Evolutionary conservation across 352 stramenopile genomes (phyloP), one percentile per base, ranked within the genome.

Genomic region (Peronosclerospora sorghi): DNA sequence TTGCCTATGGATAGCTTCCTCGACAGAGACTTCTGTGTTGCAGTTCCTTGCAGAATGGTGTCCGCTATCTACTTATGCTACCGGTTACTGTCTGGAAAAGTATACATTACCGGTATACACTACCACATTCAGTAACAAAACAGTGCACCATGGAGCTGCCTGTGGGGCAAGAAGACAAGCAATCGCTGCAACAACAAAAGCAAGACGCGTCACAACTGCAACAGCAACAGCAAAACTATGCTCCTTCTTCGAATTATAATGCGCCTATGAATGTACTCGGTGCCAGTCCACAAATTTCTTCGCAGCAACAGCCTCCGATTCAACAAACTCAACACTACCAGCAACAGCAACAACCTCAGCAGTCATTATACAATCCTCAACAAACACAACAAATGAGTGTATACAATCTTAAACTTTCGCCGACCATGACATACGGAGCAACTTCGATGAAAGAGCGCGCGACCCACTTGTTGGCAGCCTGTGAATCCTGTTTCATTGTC

Each of bases 401-500:
- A n/a, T 69, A 59, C 44, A 52, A n/a, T 14, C 41, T 46, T 14
- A 56, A 59, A 18, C 20, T 52, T 13, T 37, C 56, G 1, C 9
- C 45, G 4, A n/a, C 52, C 2, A 51, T 61, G 48, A n/a, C 47
- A 5, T 67, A 62, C 17, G 47, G 38, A 5, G 26, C 38, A 18
- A 15, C 39, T 19, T 51, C 54, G 12, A 54, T 62, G 34, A 54
- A 63, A 18, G 54, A 81, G 35, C 65, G 66, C 32, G 72, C 77
- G 1, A 77, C 73, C 17, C 70, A 82, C 10, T 48, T 90, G 23
- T 54, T 90, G 14, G 64, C 73, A 1, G 74, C 72, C 14, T 90
- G 77, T 41, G 77, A 90, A 52, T 68, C 68, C 20, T 90, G 77
- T 42, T 62, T 86, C 45, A 49, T 84, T 12, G 77, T 90, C 28